Percentiles rank a stretch among this genome's conserved stretches.
These are phyloP conservation scores for Boletus rubropictus DNA, from an alignment of 768 basidiomycete species.

Conservation along the genomic window DNA sequence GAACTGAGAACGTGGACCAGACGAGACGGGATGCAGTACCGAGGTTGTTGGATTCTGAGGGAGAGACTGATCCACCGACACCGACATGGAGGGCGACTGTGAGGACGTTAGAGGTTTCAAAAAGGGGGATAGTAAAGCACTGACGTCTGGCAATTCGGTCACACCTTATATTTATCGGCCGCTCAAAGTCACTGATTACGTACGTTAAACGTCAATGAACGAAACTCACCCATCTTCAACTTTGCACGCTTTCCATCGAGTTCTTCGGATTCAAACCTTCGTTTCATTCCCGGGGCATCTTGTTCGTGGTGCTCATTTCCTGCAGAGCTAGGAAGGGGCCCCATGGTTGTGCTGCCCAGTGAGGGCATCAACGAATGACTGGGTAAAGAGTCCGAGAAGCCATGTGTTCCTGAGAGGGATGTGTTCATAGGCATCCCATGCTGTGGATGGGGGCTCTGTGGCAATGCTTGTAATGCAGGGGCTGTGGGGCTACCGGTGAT, in stretches of 20 bases:
- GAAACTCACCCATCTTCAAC: slow-evolving; percentile 61
- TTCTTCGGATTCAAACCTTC: slow-evolving; percentile 66
- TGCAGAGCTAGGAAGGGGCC: slow-evolving; percentile 7
- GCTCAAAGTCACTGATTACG: slow-evolving; percentile 23
- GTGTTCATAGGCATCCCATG: slow-evolving; percentile 19
- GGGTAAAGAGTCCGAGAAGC: slow-evolving; percentile 23
- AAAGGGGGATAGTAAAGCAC: slow-evolving; percentile 22
- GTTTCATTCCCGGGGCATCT: slow-evolving; percentile 62
- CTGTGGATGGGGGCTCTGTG: slow-evolving; percentile 28
- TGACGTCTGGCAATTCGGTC: slow-evolving; percentile 47
- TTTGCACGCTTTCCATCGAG: slow-evolving; percentile 63
- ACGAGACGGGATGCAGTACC: slow-evolving; percentile 27
- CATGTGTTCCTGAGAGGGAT: slow-evolving; percentile 22
- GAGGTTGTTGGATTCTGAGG: slow-evolving; percentile 25
- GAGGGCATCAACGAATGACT: slow-evolving; percentile 16
- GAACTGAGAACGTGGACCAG: slow-evolving; percentile 43
- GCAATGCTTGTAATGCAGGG: slow-evolving; percentile 23
- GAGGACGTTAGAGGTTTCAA: slow-evolving; percentile 10
- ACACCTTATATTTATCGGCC: slow-evolving; percentile 24
- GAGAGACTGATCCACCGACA: slow-evolving; percentile 14
- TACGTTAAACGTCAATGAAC: slow-evolving; percentile 21
- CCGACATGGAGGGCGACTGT: slow-evolving; percentile 18
- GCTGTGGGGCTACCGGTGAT: slow-evolving; percentile 23
- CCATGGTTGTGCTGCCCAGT: slow-evolving; percentile 10
- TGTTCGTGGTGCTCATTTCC: slow-evolving; percentile 41